Conservation (phyloP, 192 early-diverging fungal genomes). For the Ambispora gerdemannii region DNA sequence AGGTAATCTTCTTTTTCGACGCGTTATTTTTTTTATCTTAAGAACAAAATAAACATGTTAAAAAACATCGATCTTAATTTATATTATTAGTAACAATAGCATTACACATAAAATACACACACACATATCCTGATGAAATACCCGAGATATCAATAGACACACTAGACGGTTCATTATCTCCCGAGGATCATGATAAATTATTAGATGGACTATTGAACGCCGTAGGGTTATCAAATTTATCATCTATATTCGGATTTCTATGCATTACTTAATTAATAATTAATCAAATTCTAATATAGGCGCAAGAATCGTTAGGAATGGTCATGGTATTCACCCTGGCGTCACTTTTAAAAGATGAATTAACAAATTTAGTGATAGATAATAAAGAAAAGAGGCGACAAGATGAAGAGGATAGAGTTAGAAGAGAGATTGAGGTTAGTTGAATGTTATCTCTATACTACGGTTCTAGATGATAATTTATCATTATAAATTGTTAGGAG, state of each 20-base stretch:
- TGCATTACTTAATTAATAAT: no score
- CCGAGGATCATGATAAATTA: slow-evolving; percentile 39
- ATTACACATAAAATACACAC: slow-evolving; percentile 63
- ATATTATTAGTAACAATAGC: slow-evolving; percentile 41
- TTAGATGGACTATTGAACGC: slow-evolving; percentile 24
- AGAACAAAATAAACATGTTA: no score
- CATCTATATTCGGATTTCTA: no score
- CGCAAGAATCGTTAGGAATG: slow-evolving; percentile 81
- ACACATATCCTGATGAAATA: slow-evolving; percentile 68
- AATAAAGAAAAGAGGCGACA: slow-evolving; percentile 50
- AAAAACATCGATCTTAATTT: no score
- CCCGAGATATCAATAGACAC: slow-evolving; percentile 61
- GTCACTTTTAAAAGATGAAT: slow-evolving; percentile 66
- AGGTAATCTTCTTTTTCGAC: slow-evolving; percentile 42
- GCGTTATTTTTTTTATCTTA: background rate
- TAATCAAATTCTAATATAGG: slow-evolving; percentile 41
- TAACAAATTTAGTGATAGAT: slow-evolving; percentile 58
- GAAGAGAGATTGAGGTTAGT: slow-evolving; percentile 60
- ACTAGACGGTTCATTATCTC: slow-evolving; percentile 44
- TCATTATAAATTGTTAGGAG: no score
- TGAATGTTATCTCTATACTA: no score
- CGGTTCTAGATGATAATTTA: no score
- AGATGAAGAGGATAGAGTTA: slow-evolving; percentile 48
- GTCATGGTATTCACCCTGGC: slow-evolving; percentile 88
- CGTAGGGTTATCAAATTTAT: slow-evolving; percentile 27